Conservation (phyloP, 176 grass and related monocot species). For the Cocos nucifera region DNA sequence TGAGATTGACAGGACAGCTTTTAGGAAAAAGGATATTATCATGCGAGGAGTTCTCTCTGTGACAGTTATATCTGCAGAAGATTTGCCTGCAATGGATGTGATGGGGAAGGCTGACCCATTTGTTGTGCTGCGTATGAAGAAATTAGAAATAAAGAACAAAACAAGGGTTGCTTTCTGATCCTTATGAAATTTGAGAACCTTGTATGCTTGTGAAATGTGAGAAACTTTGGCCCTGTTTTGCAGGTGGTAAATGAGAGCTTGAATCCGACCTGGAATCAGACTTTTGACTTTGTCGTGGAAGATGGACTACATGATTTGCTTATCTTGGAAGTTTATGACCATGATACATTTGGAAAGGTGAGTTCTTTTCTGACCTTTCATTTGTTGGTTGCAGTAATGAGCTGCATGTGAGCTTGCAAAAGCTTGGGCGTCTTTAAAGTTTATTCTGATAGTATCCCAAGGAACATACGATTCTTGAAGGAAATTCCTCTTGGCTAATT, state of each 20-base stretch:
- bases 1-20: slow-evolving; percentile 29
- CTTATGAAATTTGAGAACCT: neutral
- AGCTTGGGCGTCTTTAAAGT: neutral
- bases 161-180: slow-evolving; percentile 57
- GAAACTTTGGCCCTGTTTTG: slow-evolving; percentile 16
- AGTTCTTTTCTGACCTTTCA: neutral
- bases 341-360: slow-evolving; percentile 98
- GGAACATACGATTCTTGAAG: no score
- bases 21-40: slow-evolving; percentile 90
- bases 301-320: slow-evolving; percentile 98
- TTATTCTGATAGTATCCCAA: no score
- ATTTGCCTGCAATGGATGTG: slow-evolving; percentile 90
- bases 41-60: slow-evolving; percentile 84
- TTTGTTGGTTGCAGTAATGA: neutral
- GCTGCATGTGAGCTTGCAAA: neutral
- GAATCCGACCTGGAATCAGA: slow-evolving; percentile 96
- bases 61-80: slow-evolving; percentile 82
- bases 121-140: slow-evolving; percentile 76
- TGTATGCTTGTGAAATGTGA: neutral
- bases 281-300: slow-evolving; percentile 94
- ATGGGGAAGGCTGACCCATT: slow-evolving; percentile 93
- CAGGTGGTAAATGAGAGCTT: slow-evolving; percentile 83
- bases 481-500: no score
- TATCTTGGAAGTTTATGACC: slow-evolving; percentile 94
- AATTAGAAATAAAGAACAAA: slow-evolving; percentile 81